phyloP scores from a whole-genome alignment of 345 rosid genomes.

The Syzygium oleosum region DNA sequence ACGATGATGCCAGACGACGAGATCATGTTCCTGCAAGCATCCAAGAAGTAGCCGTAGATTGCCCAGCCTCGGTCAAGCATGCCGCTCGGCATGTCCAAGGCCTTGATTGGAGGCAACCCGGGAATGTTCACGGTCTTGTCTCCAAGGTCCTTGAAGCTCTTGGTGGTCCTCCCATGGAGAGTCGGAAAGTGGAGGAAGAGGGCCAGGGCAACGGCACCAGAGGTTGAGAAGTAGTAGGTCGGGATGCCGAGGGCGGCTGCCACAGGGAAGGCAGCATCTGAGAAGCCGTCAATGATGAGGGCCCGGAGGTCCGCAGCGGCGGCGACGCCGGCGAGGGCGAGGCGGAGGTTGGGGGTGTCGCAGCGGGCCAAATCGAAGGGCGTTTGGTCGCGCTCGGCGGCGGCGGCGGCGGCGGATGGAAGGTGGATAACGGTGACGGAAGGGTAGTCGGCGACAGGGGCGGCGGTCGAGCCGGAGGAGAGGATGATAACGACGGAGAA shows the following conservation, averaged over 20 bases:
- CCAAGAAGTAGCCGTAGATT: not conserved
- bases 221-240: conserved; percentile 17
- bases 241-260: conserved; percentile 11
- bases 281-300: conserved; percentile 22
- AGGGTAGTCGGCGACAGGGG: conserved; percentile 3
- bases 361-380: conserved; percentile 4
- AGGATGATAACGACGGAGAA: not conserved
- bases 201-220: conserved; percentile 7
- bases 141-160: conserved; percentile 16
- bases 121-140: conserved; percentile 1
- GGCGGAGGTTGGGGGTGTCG: conserved; percentile 8
- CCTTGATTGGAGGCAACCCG: conserved; percentile 8
- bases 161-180: not conserved
- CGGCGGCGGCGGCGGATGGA: not conserved
- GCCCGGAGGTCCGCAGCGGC: conserved; percentile 8
- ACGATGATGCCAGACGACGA: not conserved
- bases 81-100: not conserved
- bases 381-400: not conserved
- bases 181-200: conserved; percentile 8
- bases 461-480: not conserved
- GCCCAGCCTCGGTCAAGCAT: not conserved
- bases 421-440: conserved; percentile 24
- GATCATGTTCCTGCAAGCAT: not conserved
- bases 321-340: conserved; percentile 8
- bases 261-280: conserved; percentile 8